Percentiles rank a stretch among this genome's conserved stretches.
These are phyloP conservation scores for Microcyclosporella mali DNA, from an alignment of 2,329 filamentous ascomycete species.

Conservation along the genomic window DNA sequence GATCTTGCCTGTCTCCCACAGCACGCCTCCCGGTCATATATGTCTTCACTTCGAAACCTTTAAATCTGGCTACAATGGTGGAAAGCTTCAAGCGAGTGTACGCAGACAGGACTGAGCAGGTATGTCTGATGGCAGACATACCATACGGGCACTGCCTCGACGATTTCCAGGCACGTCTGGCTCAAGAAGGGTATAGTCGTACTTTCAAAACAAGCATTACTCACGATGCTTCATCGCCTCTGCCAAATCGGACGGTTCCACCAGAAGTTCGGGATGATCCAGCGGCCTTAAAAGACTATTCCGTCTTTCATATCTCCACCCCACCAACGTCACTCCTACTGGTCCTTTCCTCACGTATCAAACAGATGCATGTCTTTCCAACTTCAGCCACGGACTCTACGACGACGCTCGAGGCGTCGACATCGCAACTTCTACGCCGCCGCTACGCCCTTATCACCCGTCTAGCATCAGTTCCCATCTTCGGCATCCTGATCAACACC, in stretches of 20 bases:
- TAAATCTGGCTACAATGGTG: slow-evolving; percentile 57
- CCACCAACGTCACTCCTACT: slow-evolving; percentile 78
- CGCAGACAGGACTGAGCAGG: slow-evolving; percentile 53
- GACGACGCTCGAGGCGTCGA: slow-evolving; percentile 43
- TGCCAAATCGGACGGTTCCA: slow-evolving; percentile 77
- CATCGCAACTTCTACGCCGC: slow-evolving; percentile 61
- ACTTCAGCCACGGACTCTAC: slow-evolving; percentile 37
- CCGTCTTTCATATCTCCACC: slow-evolving; percentile 77
- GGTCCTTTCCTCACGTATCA: slow-evolving; percentile 76
- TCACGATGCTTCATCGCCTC: slow-evolving; percentile 68
- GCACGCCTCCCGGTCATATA: slow-evolving; percentile 82
- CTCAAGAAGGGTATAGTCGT: slow-evolving; percentile 59
- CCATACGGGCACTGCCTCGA: slow-evolving; percentile 73
- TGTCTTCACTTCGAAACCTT: slow-evolving; percentile 70
- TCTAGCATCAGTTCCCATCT: slow-evolving; percentile 72
- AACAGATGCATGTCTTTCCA: slow-evolving; percentile 70
- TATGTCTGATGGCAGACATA: slow-evolving; percentile 83
- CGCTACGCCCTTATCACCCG: slow-evolving; percentile 82
- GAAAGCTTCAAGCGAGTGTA: slow-evolving; percentile 64
- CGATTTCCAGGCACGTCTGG: slow-evolving; percentile 50
- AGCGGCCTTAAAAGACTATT: slow-evolving; percentile 56
- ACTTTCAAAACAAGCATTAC: slow-evolving; percentile 65
- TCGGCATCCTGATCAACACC: slow-evolving; percentile 94
- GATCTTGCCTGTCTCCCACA: slow-evolving; percentile 86
- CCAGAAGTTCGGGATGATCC: slow-evolving; percentile 40